Evolutionary conservation across 495 filamentous ascomycete genomes (phyloP).

Genomic region (Xylaria intraflava): DNA sequence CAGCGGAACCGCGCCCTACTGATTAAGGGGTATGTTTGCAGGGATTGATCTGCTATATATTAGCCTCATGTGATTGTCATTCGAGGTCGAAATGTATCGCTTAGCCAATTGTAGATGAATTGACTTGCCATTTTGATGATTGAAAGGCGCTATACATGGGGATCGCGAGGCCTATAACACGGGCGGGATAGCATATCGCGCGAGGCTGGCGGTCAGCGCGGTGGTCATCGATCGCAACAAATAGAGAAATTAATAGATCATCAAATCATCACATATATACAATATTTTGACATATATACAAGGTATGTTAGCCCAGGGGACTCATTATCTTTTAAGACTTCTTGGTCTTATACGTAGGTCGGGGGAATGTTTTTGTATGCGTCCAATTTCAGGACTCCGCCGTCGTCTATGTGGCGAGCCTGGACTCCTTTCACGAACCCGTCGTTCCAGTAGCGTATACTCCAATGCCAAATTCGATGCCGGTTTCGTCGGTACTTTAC

Average conservation of each 20-base stretch:
- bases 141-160: not conserved
- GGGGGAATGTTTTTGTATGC: conserved; percentile 35
- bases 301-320: not conserved
- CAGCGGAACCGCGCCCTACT: too few relatives aligned
- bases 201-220: not conserved
- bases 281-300: conserved; percentile 26
- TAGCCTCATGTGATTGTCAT: not conserved
- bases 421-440: conserved; percentile 20
- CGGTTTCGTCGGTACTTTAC: conserved; percentile 1
- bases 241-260: conserved; percentile 10
- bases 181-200: not conserved
- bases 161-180: too few relatives aligned
- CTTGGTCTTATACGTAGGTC: conserved; percentile 31
- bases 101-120: not conserved
- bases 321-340: conserved; percentile 24
- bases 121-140: not conserved
- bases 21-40: not conserved
- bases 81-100: not conserved
- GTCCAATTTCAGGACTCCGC: conserved; percentile 33
- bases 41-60: not conserved
- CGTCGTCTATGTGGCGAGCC: conserved; percentile 26
- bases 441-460: conserved; percentile 14
- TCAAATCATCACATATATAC: conserved; percentile 22
- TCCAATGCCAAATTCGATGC: conserved; percentile 16
- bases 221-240: not conserved